Conservation (phyloP, 1,139 yeast genomes). For the Saccharomyces pastorianus region DNA sequence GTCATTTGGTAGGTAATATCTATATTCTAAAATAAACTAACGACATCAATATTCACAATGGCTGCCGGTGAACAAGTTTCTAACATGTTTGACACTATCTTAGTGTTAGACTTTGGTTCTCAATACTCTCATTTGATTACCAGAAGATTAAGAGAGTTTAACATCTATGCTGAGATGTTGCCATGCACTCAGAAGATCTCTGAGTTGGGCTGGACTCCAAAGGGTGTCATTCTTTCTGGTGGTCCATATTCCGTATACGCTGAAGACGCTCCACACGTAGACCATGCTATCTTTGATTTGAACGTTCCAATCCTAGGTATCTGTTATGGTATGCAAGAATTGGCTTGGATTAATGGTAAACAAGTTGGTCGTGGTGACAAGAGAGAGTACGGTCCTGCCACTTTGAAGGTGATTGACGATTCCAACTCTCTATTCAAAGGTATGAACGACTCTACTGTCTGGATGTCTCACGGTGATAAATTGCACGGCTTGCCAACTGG, state of each 20-base stretch:
- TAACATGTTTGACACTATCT: constrained; percentile 85
- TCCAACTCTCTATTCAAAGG: constrained; percentile 71
- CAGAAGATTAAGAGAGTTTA: constrained; percentile 94
- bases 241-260: constrained; percentile 98
- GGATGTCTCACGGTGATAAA: constrained; percentile 99
- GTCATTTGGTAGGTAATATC: neutral
- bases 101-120: constrained; percentile 96
- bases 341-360: constrained; percentile 96
- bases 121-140: constrained; percentile 96
- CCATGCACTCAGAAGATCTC: constrained; percentile 96
- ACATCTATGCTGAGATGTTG: constrained; percentile 97
- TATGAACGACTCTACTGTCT: constrained; percentile 81
- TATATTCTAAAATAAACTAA: neutral
- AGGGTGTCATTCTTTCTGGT: constrained; percentile 92
- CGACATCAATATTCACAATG: constrained; percentile 40
- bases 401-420: constrained; percentile 64
- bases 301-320: constrained; percentile 93
- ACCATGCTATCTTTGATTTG: constrained; percentile 82
- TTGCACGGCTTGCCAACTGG: constrained; percentile 84
- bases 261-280: constrained; percentile 94
- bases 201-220: constrained; percentile 90
- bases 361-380: constrained; percentile 95
- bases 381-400: constrained; percentile 97
- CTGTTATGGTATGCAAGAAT: constrained; percentile 98
- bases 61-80: constrained; percentile 53